Percentiles rank a stretch among this genome's conserved stretches.
Conservation (phyloP, 805 yeast genomes). For the Barnettozyma siamensis region DNA sequence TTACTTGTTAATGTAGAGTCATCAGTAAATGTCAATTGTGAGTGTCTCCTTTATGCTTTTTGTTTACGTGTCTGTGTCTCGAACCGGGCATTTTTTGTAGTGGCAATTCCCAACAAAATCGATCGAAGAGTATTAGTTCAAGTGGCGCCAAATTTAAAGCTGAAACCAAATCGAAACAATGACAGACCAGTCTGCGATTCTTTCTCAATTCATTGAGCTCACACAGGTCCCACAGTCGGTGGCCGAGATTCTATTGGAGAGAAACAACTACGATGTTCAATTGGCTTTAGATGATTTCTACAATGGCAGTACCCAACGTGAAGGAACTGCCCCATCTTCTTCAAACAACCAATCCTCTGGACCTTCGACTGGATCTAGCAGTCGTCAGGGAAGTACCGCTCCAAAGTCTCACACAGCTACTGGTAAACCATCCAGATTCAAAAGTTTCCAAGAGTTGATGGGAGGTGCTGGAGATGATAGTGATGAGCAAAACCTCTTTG, state of each 20-base stretch:
- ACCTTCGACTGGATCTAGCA: background rate
- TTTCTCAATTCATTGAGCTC: constrained; percentile 16
- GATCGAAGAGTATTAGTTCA: too few relatives aligned
- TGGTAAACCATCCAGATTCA: constrained; percentile 26
- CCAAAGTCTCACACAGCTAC: constrained; percentile 11
- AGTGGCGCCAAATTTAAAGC: too few relatives aligned
- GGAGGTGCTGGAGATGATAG: constrained; percentile 39
- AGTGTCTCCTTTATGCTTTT: too few relatives aligned
- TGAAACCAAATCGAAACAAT: too few relatives aligned
- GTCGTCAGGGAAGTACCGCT: background rate
- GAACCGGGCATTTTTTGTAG: background rate
- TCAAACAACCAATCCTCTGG: constrained; percentile 2
- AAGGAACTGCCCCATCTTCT: constrained; percentile 1
- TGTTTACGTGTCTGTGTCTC: constrained; percentile 2
- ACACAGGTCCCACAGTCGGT: constrained; percentile 19
- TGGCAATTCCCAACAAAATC: constrained; percentile 4
- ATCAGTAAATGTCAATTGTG: background rate
- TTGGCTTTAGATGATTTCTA: constrained; percentile 31
- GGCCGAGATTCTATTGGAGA: constrained; percentile 17
- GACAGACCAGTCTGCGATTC: constrained; percentile 7
- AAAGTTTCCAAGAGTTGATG: constrained; percentile 34
- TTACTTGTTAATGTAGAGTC: background rate
- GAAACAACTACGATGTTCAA: constrained; percentile 26
- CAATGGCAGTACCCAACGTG: constrained; percentile 19
- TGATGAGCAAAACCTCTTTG: constrained; percentile 56